Conservation (phyloP, 2,329 filamentous ascomycete species). For the Sphaerulina musiva region DNA sequence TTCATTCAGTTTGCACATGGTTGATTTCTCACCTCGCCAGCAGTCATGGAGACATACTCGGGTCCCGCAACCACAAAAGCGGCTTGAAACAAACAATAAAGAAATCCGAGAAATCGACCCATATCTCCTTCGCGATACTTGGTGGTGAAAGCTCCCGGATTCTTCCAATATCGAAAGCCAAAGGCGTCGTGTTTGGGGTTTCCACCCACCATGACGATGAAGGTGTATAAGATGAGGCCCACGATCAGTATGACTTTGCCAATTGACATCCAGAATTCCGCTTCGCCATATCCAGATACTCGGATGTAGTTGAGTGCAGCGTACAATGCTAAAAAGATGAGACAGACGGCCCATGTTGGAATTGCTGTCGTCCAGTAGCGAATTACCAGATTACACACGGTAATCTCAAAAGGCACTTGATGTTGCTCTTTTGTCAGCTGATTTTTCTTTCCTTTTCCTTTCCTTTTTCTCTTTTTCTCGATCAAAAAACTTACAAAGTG, state of each 20-base stretch:
- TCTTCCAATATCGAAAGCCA: slow-evolving; percentile 63
- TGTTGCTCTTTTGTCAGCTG: background rate
- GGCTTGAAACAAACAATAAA: slow-evolving; percentile 66
- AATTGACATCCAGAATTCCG: slow-evolving; percentile 60
- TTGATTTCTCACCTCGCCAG: slow-evolving; percentile 43
- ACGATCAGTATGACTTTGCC: slow-evolving; percentile 61
- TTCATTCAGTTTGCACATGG: background rate
- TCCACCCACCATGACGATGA: slow-evolving; percentile 72
- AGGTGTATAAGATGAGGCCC: slow-evolving; percentile 67
- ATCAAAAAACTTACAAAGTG: slow-evolving; percentile 9
- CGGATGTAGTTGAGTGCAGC: slow-evolving; percentile 62
- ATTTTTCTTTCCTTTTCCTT: background rate
- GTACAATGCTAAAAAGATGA: slow-evolving; percentile 52
- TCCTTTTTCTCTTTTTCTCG: no score
- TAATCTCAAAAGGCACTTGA: slow-evolving; percentile 26
- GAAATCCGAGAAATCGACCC: slow-evolving; percentile 66
- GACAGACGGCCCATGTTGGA: slow-evolving; percentile 56
- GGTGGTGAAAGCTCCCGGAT: slow-evolving; percentile 56
- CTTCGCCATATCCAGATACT: slow-evolving; percentile 68
- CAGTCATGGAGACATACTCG: slow-evolving; percentile 59
- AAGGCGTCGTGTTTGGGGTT: slow-evolving; percentile 66
- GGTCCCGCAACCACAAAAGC: slow-evolving; percentile 62
- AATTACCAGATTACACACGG: slow-evolving; percentile 56
- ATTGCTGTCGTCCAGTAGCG: slow-evolving; percentile 47
- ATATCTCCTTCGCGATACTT: slow-evolving; percentile 56